phyloP scores from a whole-genome alignment of 768 basidiomycete genomes.

The Leccinum fibrillosum region DNA sequence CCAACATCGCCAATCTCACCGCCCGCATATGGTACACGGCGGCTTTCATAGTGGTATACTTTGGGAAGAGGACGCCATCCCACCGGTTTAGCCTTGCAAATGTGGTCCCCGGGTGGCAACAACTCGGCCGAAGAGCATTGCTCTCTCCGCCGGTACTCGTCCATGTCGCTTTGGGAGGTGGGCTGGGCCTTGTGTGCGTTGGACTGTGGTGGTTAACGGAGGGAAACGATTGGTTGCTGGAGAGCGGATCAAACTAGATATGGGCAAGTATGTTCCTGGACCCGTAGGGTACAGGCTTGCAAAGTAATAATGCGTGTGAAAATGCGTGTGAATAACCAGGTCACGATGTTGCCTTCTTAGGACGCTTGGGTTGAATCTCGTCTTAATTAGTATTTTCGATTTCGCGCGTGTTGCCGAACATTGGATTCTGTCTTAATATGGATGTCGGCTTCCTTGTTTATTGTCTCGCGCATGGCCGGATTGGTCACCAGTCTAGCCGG shows the following conservation, averaged over 20 bases:
- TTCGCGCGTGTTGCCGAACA: no score
- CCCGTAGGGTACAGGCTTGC: no score
- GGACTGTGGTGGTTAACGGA: slow-evolving; percentile 30
- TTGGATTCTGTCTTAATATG: no score
- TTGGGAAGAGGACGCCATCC: slow-evolving; percentile 25
- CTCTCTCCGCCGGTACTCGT: slow-evolving; percentile 18
- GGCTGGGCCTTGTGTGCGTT: slow-evolving; percentile 24
- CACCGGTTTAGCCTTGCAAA: slow-evolving; percentile 12
- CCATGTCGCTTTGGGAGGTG: slow-evolving; percentile 27
- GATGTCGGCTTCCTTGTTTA: no score
- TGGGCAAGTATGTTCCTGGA: not conserved
- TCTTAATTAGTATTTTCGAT: no score
- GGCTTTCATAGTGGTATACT: slow-evolving; percentile 48
- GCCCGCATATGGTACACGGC: slow-evolving; percentile 61
- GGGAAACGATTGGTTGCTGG: slow-evolving; percentile 22
- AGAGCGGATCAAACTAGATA: slow-evolving; percentile 13
- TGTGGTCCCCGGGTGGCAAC: slow-evolving; percentile 21
- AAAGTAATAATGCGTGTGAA: no score
- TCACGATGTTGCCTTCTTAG: no score
- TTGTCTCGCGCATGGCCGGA: no score
- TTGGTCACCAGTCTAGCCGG: no score
- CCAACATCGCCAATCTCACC: slow-evolving; percentile 66
- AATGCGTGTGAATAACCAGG: no score
- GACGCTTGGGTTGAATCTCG: no score
- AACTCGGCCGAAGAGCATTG: slow-evolving; percentile 17